Conservation (phyloP, 164 flowering plant species). For the Litsea cubeba region DNA sequence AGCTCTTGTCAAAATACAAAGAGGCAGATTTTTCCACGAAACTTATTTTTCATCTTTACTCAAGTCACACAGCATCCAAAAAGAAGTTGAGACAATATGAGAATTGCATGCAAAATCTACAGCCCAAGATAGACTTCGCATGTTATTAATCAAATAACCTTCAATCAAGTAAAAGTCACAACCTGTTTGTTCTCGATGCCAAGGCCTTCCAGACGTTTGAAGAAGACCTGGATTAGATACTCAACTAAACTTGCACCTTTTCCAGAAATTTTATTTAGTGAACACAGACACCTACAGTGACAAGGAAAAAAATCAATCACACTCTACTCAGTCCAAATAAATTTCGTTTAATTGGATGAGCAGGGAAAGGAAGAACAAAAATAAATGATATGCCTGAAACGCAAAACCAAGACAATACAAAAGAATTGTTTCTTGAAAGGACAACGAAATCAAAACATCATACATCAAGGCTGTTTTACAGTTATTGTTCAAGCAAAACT, state of each 20-base stretch:
- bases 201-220: constrained; percentile 64
- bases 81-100: neutral
- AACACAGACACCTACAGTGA: constrained; percentile 79
- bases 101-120: neutral
- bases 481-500: too few relatives aligned
- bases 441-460: too few relatives aligned
- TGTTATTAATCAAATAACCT: neutral
- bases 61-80: neutral
- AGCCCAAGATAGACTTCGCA: neutral
- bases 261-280: constrained; percentile 66
- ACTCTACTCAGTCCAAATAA: neutral
- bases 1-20: neutral
- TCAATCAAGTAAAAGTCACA: neutral
- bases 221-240: constrained; percentile 73
- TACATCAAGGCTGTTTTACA: too few relatives aligned
- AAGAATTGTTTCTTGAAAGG: neutral
- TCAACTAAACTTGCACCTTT: constrained; percentile 62
- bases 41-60: neutral
- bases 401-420: neutral
- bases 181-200: constrained; percentile 81
- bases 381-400: neutral
- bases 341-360: neutral
- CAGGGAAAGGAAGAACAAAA: neutral
- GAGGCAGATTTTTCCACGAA: neutral
- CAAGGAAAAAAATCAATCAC: neutral